phyloP scores from a whole-genome alignment of 345 rosid genomes.

The Litchi chinensis region DNA sequence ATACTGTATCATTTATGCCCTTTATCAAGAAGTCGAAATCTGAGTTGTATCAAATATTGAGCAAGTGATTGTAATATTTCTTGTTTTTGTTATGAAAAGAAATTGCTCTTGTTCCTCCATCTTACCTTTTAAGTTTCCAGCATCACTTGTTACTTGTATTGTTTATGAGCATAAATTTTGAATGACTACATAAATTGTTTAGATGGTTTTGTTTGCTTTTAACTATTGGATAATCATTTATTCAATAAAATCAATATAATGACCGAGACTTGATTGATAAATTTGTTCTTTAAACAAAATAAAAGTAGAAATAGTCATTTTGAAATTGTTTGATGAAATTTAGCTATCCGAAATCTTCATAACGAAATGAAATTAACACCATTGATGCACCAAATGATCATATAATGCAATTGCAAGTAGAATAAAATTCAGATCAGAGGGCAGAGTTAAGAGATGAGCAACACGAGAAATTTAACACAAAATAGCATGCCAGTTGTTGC shows the following conservation, averaged over 20 bases:
- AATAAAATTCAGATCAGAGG: background rate
- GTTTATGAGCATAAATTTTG: too few relatives aligned
- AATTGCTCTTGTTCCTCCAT: background rate
- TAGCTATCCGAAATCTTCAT: background rate
- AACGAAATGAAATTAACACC: background rate
- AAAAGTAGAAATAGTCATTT: background rate
- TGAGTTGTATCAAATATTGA: constrained; percentile 9
- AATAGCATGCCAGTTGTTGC: background rate
- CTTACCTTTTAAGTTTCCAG: too few relatives aligned
- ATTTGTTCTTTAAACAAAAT: too few relatives aligned
- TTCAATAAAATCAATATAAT: too few relatives aligned
- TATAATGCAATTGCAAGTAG: background rate
- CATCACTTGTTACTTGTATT: background rate
- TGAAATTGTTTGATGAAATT: background rate
- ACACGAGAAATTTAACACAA: background rate
- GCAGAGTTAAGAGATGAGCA: background rate
- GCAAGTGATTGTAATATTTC: background rate
- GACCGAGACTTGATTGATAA: too few relatives aligned
- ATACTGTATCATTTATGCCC: constrained; percentile 7
- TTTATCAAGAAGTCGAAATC: background rate
- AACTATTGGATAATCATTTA: too few relatives aligned
- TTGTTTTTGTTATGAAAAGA: background rate
- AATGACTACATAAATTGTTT: too few relatives aligned
- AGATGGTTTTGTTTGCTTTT: background rate
- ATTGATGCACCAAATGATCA: background rate